phyloP scores from a whole-genome alignment of 495 filamentous ascomycete species.

The Clavariopsis aquatica region DNA sequence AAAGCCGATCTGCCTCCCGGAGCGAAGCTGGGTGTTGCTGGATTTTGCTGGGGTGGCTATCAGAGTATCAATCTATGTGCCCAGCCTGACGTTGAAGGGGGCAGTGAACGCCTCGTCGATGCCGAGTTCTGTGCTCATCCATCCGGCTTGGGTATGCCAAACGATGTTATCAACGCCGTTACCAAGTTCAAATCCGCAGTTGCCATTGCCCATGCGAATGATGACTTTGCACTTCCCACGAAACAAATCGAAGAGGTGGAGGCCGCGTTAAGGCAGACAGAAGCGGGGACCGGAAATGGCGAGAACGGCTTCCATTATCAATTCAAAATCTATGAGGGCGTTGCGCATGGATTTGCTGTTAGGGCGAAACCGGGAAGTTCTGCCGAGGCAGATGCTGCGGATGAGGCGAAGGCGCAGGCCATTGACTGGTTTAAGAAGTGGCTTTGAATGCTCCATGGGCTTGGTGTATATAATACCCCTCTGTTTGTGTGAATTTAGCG shows the following conservation, averaged over 20 bases:
- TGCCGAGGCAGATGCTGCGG: slow-evolving; percentile 15
- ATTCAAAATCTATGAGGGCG: slow-evolving; percentile 21
- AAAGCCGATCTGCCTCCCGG: slow-evolving; percentile 30
- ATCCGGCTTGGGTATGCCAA: slow-evolving; percentile 24
- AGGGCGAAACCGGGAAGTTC: slow-evolving; percentile 18
- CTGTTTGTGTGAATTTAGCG: no score
- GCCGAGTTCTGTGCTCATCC: slow-evolving; percentile 35
- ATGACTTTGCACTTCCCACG: slow-evolving; percentile 26
- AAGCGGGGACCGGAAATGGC: slow-evolving; percentile 17
- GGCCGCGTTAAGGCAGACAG: slow-evolving; percentile 20
- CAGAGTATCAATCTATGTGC: slow-evolving; percentile 24
- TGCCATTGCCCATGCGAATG: slow-evolving; percentile 20
- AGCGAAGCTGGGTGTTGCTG: slow-evolving; percentile 30
- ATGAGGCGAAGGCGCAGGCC: slow-evolving; percentile 31
- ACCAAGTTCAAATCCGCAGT: slow-evolving; percentile 29
- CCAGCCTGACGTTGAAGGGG: slow-evolving; percentile 26
- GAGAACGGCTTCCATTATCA: slow-evolving; percentile 23
- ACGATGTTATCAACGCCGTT: slow-evolving; percentile 27
- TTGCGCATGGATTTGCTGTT: slow-evolving; percentile 29
- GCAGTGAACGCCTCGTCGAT: slow-evolving; percentile 24
- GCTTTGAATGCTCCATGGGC: slow-evolving; percentile 13
- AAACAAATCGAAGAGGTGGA: slow-evolving; percentile 25
- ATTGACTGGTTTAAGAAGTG: slow-evolving; percentile 31
- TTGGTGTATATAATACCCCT: no score
- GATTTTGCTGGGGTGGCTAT: slow-evolving; percentile 38